Base-by-base conservation (phyloP, 768 basidiomycete species). In the Naganishia friedmannii region DNA sequence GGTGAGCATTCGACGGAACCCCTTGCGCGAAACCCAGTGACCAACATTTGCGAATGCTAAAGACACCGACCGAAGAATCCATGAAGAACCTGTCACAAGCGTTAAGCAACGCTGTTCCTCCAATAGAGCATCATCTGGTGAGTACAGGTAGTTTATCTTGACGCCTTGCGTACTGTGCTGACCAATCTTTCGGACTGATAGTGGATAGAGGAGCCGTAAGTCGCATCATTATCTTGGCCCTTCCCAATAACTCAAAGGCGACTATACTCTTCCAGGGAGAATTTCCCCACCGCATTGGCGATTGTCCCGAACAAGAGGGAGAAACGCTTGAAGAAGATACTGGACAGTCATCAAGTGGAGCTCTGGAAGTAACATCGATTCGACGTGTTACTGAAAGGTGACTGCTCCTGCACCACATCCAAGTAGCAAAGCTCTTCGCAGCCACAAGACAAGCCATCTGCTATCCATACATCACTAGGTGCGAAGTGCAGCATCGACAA, bases 161-260 rank as follows among this genome's bases (percentile, higher is more conserved):
- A n/a, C n/a, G n/a, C n/a, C 10, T 32, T 21, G 15, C 56, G 4
- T 19, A 21, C 32, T 34, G 21, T 34, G 29, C 7, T 37, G 32
- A 45, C 17, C 39, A 26, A 29, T 37, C 21, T 32, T 2, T n/a
- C 10, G 13, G 8, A 29, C n/a, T 53, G n/a, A 51, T 46, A 74
- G 74, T 81, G 80, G 80, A 75, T 77, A 32, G 80, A 81, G 70
- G 76, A 79, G 54, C 80, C 80, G 79, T 80, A 42, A 73, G 77
- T 74, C 8, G 6, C 39, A n/a, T 12, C 12, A 23, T n/a, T 5
- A 12, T 10, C 29, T 5, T 23, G 51, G 37, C 53, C 21, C n/a
- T 26, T 46, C 19, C 56, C 46, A n/a, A 12, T n/a, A 21, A 15
- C 51, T 34, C 48, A 46, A 39, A 68, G 51, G 67, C 37, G 65